Conservation (phyloP, 2,329 filamentous ascomycete species). For the Fusarium siculi region DNA sequence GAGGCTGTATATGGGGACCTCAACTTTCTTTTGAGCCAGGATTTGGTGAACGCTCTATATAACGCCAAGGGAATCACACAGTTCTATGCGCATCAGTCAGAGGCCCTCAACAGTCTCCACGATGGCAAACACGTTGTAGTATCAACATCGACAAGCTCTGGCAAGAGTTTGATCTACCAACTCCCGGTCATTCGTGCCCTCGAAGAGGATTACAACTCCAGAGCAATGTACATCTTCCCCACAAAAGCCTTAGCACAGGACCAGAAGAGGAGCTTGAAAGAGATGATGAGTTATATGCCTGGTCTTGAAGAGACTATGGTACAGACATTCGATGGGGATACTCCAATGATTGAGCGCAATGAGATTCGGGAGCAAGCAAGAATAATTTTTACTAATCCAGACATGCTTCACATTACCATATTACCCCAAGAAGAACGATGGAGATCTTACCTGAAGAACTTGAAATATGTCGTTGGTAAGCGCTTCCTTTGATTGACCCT, state of each 20-base stretch:
- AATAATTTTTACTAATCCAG: conserved; percentile 97
- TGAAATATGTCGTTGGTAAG: conserved; percentile 84
- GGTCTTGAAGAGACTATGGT: conserved; percentile 80
- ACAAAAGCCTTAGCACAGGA: conserved; percentile 97
- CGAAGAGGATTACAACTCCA: conserved; percentile 78
- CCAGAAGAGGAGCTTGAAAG: conserved; percentile 87
- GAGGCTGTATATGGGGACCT: conserved; percentile 84
- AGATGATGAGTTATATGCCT: conserved; percentile 83
- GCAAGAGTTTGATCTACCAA: conserved; percentile 98
- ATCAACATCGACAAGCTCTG: conserved; percentile 93
- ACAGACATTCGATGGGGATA: conserved; percentile 97
- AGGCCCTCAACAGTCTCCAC: conserved; percentile 89
- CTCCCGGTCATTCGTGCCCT: conserved; percentile 89
- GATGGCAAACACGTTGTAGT: conserved; percentile 89
- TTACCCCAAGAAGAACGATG: conserved; percentile 91
- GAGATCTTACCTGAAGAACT: conserved; percentile 86
- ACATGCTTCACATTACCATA: conserved; percentile 96
- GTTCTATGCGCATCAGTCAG: conserved; percentile 91
- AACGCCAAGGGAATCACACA: conserved; percentile 88
- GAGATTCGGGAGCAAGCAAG: conserved; percentile 86
- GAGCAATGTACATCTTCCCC: conserved; percentile 98
- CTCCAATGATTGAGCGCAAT: conserved; percentile 81
- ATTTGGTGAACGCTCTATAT: conserved; percentile 94
- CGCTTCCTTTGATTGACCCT: neutral
- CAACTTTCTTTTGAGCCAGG: conserved; percentile 86